Evolutionary conservation across 306 rosid genomes (phyloP).

Genomic region (Dalbergia oliveri): DNA sequence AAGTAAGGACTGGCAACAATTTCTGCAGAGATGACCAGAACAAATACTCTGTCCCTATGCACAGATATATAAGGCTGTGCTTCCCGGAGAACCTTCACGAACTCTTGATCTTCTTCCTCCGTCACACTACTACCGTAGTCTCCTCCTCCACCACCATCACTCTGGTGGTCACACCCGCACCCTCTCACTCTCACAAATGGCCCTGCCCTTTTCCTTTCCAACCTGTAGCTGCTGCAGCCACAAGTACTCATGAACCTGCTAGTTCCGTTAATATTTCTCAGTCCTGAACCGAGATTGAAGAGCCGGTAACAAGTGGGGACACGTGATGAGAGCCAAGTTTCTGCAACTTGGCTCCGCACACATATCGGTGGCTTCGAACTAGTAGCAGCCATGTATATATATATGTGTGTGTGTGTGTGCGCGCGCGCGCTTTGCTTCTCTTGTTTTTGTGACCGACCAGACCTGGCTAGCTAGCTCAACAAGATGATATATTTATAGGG

Average conservation of each 20-base stretch:
- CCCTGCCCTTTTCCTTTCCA: background rate
- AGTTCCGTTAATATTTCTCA: background rate
- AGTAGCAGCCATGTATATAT: conserved; percentile 42
- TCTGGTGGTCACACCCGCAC: conserved; percentile 22
- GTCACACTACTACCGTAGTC: conserved; percentile 6
- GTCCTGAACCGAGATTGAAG: conserved; percentile 10
- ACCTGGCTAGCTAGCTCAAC: background rate
- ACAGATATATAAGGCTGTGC: conserved; percentile 74
- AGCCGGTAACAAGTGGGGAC: conserved; percentile 9
- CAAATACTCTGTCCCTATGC: conserved; percentile 59
- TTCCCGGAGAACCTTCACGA: conserved; percentile 66
- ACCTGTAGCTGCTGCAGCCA: background rate
- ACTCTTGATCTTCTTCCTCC: conserved; percentile 64
- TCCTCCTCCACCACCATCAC: background rate
- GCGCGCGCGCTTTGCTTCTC: background rate
- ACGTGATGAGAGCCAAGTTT: conserved; percentile 37
- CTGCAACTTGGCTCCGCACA: conserved; percentile 12
- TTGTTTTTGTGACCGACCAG: background rate
- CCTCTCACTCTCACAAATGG: conserved; percentile 36
- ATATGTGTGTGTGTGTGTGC: too few relatives aligned
- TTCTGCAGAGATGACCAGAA: conserved; percentile 65
- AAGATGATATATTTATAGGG: background rate
- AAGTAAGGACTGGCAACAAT: conserved; percentile 57
- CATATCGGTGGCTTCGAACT: conserved; percentile 46
- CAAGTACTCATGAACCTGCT: background rate